Base-by-base conservation (phyloP, 805 yeast genomes). In the Spathaspora sp. region DNA sequence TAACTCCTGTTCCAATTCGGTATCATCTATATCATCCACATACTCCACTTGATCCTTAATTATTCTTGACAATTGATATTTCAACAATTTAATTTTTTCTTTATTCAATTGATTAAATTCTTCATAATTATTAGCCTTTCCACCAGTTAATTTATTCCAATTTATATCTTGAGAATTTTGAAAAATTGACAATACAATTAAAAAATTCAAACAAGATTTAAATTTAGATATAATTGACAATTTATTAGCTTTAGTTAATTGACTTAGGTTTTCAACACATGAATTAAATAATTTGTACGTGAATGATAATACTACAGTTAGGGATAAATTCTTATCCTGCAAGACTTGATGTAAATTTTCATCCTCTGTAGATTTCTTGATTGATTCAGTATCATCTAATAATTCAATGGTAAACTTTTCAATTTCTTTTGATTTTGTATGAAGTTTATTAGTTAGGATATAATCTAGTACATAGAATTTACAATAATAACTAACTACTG, bases 401-500 rank as follows among this genome's bases (percentile, higher is more conserved):
- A 94, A 68, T 2, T 64, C 61, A 46, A 85, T 69, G 0, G 93
- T 89, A 57, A 80, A 81, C 1, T 58, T 60, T 12, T 89, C 89
- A 28, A 80, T 79, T 12, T 78, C 86, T 7, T 73, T 69, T 53
- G 80, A 79, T 1, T 70, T 58, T 19, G 79, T 69, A 60, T 91
- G 97, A 18, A 85, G 69, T 50, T 82, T 79, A 43, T 78, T 67
- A 38, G 75, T 75, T 18, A 93, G 69, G 3, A 93, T 83, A 59
- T 81, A 74, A 65, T 92, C 93, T 2, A 88, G 85, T 0, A 91
- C 88, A 61, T 86, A 85, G 47, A 57, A 58, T 65, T 75, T 77
- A 67, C 94, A 87, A 66, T 80, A 87, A 66, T 89, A 89, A 5
- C 93, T 74, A 28, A 89, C 78, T 10, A 85, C 69, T 0, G 96